These are phyloP conservation scores for Annulohypoxylon bovei DNA, from an alignment of 495 filamentous ascomycete genomes.

Conservation along the genomic window DNA sequence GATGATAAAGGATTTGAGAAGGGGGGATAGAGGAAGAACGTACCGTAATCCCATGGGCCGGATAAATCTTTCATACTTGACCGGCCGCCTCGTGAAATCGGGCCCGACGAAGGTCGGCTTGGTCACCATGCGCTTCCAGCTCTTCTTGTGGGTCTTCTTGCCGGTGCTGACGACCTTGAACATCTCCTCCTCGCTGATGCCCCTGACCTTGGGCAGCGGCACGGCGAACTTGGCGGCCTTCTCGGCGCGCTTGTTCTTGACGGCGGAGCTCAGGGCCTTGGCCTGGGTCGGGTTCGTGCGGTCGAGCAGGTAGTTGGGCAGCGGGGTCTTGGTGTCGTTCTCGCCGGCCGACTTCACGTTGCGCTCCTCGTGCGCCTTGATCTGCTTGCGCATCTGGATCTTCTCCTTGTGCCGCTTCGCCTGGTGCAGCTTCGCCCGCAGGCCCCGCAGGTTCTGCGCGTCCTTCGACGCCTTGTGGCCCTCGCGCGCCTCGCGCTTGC, in stretches of 20 bases:
- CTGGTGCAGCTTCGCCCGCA: constrained; percentile 93
- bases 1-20: too few relatives aligned
- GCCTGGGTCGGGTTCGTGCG: constrained; percentile 84
- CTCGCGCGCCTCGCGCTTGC: constrained; percentile 90
- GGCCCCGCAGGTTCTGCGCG: constrained; percentile 89
- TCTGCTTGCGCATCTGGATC: constrained; percentile 98
- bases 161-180: constrained; percentile 98
- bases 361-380: constrained; percentile 92
- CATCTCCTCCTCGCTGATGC: constrained; percentile 97
- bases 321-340: constrained; percentile 74
- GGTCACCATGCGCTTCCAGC: constrained; percentile 97
- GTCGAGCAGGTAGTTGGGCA: constrained; percentile 92
- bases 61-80: constrained; percentile 94
- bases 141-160: constrained; percentile 67
- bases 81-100: constrained; percentile 90
- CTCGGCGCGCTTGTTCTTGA: constrained; percentile 77
- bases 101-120: constrained; percentile 73
- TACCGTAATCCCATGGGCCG: constrained; percentile 36
- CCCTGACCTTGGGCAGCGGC: constrained; percentile 91
- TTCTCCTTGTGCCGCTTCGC: constrained; percentile 95
- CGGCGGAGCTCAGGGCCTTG: constrained; percentile 84
- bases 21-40: background rate
- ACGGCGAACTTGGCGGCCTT: constrained; percentile 92
- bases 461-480: constrained; percentile 84
- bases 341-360: constrained; percentile 92